Evolutionary conservation across 768 basidiomycete species (phyloP).

Genomic region (Amanita phalloides): DNA sequence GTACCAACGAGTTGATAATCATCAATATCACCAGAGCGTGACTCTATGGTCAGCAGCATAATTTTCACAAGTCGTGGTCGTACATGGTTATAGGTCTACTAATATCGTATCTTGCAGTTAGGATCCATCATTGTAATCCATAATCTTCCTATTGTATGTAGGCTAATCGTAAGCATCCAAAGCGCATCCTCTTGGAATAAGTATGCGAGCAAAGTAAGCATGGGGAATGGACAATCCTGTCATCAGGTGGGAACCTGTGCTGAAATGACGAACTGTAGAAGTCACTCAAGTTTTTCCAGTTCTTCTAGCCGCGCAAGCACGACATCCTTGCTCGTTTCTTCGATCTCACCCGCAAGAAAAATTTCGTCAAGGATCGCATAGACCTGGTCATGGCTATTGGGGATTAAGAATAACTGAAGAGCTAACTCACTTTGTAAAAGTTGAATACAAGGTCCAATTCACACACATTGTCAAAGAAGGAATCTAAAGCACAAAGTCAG

Average conservation of each 20-base stretch:
- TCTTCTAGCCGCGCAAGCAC: conserved; percentile 85
- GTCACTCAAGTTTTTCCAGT: conserved; percentile 83
- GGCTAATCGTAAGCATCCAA: no score
- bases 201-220: no score
- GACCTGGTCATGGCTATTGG: conserved; percentile 39
- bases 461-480: conserved; percentile 99
- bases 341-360: conserved; percentile 95
- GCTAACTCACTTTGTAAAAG: conserved; percentile 75
- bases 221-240: no score
- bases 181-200: no score
- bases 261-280: not conserved
- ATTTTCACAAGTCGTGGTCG: not conserved
- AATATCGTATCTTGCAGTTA: not conserved
- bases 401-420: not conserved
- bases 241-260: not conserved
- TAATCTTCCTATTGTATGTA: not conserved
- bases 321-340: conserved; percentile 96
- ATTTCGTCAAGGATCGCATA: conserved; percentile 98
- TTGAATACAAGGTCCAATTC: conserved; percentile 98
- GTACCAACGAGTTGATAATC: conserved; percentile 2
- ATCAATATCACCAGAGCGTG: conserved; percentile 1
- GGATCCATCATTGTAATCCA: not conserved
- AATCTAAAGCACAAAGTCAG: conserved; percentile 39
- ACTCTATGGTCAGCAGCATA: conserved; percentile 1
- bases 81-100: not conserved